Base-by-base conservation (phyloP, 2,329 filamentous ascomycete species). In the Colletotrichum destructivum region DNA sequence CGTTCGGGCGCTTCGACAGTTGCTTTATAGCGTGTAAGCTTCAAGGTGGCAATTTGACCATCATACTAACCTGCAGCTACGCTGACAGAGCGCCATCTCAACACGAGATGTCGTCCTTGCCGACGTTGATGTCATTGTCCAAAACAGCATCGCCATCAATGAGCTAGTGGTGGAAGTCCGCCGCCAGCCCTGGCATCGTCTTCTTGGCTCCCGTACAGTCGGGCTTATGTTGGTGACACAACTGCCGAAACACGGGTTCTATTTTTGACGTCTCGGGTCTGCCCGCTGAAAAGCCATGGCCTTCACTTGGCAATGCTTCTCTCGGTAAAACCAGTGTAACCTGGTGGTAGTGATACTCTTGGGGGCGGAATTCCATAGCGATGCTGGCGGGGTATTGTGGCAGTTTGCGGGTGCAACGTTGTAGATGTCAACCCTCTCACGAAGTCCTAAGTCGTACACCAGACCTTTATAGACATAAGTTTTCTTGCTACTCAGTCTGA, bases 51-150 rank as follows among this genome's bases (percentile, higher is more conserved):
- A 35, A 9, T 66, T 52, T 23, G 42, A 42, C 21, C 44, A 51
- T 8, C 12, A 38, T 15, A 9, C n/a, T 55, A 21, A 4, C 64
- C 5, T 26, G 9, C 35, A 3, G 7, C 15, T 23, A 5, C 8
- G 66, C 51, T 63, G 51, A 68, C 66, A 56, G 49, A 51, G 51
- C 40, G 51, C 42, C 51, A 51, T 56, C 5, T 11, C 23, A 35
- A 63, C 23, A 57, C 59, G 51, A 63, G 49, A 31, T 40, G 9
- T 42, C 31, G 21, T 15, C 46, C 40, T 18, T 62, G 21, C 31
- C 23, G 16, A 35, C 18, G 2, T 11, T 55, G 13, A 42, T 23
- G 46, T 21, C 9, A 18, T 42, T 40, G 35, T 15, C n/a, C 35
- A 13, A 6, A 13, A 35, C n/a, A 57, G 15, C 35, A 5, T 56